Evolutionary conservation across 495 filamentous ascomycete genomes (phyloP), one percentile per base, ranked within the genome.

Genomic region (Jackrogersella multiformis): DNA sequence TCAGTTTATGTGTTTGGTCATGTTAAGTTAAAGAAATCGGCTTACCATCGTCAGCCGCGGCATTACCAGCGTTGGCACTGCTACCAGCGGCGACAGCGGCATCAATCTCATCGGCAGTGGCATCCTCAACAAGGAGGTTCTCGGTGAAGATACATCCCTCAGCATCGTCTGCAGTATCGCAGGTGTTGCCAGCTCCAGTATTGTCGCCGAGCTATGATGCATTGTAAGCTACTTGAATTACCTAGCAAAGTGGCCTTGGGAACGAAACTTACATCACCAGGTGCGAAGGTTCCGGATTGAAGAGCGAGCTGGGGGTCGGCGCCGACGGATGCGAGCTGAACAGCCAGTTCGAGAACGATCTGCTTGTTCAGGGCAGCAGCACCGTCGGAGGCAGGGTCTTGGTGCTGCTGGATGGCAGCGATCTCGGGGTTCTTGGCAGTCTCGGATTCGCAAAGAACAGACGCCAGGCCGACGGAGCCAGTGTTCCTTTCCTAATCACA

Each of bases 391-490:
- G 83, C 87, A 35, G 85, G 87, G 74, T 88, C 87, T 72, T 91
- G 87, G 74, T 89, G 87, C 74, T 89, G 88, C 30, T 81, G 75
- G 68, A 92, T 74, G 26, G 81, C 83, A 8, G 80, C 81, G 56
- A 92, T 90, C 77, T 92, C 89, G 36, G 88, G 85, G 78, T 91
- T 92, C 72, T 83, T 81, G 18, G 88, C 86, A 15, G 83, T 83
- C 71, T 88, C 76, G 55, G 80, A 81, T 15, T 58, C 76, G 77
- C 88, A 90, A 52, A 77, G 66, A 9, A 76, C 81, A 51, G 81
- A 85, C 5, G 79, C 81, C 32, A 80, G 72, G 26, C 87, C 88
- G 56, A 90, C 86, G 12, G 64, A 64, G 8, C 75, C 79, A 12
- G 88, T 89, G 76, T 90, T 90, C 44, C 87, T 81, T 77, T 90